Evolutionary conservation across 164 flowering plant species (phyloP).

Genomic region (Stephania cephalantha): DNA sequence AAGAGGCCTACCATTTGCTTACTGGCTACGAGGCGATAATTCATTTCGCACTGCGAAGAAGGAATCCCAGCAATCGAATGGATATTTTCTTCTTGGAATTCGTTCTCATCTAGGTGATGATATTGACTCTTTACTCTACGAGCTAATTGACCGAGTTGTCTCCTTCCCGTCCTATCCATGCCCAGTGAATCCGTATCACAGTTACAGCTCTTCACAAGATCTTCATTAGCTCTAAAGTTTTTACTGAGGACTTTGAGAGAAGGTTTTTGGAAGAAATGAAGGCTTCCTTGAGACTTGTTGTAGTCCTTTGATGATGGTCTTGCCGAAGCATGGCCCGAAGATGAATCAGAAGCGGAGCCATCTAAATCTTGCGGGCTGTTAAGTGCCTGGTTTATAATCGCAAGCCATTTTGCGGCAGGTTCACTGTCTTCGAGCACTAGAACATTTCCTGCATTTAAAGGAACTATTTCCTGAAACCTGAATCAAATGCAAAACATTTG

Average conservation of each 20-base stretch:
- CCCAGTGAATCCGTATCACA: slow-evolving; percentile 36
- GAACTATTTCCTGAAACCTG: slow-evolving; percentile 99
- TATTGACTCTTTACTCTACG: slow-evolving; percentile 3
- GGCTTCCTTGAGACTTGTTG: slow-evolving; percentile 19
- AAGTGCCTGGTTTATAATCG: slow-evolving; percentile 67
- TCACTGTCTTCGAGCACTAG: slow-evolving; percentile 83
- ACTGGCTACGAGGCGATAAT: slow-evolving; percentile 56
- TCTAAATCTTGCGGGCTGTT: slow-evolving; percentile 38
- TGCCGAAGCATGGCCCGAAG: neutral
- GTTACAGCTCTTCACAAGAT: slow-evolving; percentile 69
- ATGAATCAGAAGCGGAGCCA: slow-evolving; percentile 19
- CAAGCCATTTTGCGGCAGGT: slow-evolving; percentile 84
- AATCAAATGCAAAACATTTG: slow-evolving; percentile 1
- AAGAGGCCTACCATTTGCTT: slow-evolving; percentile 98
- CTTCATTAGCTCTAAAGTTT: slow-evolving; percentile 44
- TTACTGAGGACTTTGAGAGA: slow-evolving; percentile 64
- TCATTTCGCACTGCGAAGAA: slow-evolving; percentile 20
- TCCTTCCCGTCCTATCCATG: slow-evolving; percentile 13
- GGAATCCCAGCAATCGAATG: slow-evolving; percentile 22
- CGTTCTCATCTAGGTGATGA: slow-evolving; percentile 4
- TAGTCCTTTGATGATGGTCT: slow-evolving; percentile 17
- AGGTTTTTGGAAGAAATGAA: slow-evolving; percentile 58
- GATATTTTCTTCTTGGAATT: slow-evolving; percentile 22
- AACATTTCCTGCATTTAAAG: slow-evolving; percentile 89
- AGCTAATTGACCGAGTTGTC: slow-evolving; percentile 5